phyloP scores from a whole-genome alignment of 2,329 filamentous ascomycete genomes.

The Fonsecaea multimorphosa region DNA sequence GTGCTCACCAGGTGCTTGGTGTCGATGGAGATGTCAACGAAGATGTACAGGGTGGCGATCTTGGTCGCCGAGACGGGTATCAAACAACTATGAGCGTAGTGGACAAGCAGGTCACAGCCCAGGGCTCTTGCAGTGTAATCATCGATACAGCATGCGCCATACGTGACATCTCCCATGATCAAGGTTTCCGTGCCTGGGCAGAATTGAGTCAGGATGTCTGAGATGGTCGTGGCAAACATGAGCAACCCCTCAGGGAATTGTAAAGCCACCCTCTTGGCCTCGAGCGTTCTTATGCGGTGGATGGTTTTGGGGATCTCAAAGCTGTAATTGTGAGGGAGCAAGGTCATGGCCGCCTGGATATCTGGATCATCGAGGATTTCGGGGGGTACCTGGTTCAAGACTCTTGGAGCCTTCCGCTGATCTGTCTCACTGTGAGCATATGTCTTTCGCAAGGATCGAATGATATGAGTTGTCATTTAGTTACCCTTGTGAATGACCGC shows the following conservation, averaged over 20 bases:
- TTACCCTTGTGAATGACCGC: constrained; percentile 48
- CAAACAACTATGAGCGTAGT: constrained; percentile 96
- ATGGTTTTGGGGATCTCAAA: constrained; percentile 99
- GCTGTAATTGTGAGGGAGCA: constrained; percentile 94
- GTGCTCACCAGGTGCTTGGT: constrained; percentile 84
- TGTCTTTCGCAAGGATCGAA: neutral
- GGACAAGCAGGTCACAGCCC: constrained; percentile 90
- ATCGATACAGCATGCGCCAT: constrained; percentile 97
- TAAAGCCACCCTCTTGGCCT: constrained; percentile 83
- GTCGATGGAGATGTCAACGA: constrained; percentile 97
- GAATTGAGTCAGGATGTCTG: constrained; percentile 93
- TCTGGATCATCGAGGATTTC: constrained; percentile 84
- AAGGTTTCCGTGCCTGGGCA: constrained; percentile 89
- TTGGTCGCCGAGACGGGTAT: constrained; percentile 96
- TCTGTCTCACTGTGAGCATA: constrained; percentile 50
- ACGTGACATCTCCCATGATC: constrained; percentile 99
- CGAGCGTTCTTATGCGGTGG: constrained; percentile 82
- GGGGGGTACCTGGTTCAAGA: constrained; percentile 88
- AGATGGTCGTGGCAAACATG: constrained; percentile 95
- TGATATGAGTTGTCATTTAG: neutral
- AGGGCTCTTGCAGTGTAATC: constrained; percentile 95
- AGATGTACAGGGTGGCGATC: constrained; percentile 97
- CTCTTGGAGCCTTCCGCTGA: constrained; percentile 73
- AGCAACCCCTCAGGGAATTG: constrained; percentile 96
- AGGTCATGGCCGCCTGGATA: constrained; percentile 82